Evolutionary conservation across 2,329 filamentous ascomycete genomes (phyloP), one percentile per base, ranked within the genome.

Genomic region (Colletotrichum paranaense): DNA sequence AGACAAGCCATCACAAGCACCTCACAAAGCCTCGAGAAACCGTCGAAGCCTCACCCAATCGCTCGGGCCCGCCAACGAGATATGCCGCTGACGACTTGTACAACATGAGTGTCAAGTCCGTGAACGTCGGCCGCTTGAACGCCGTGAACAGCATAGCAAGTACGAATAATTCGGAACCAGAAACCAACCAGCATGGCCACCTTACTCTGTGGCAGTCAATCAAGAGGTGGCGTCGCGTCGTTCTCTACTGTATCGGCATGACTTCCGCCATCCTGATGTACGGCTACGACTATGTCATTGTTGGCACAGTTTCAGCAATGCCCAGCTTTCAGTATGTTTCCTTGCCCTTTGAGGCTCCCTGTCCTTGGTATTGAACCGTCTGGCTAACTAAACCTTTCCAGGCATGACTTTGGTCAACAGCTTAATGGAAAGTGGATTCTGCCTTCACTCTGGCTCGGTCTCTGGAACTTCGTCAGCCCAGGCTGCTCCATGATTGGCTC

Each of bases 401-500:
- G 78, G 67, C 68, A 56, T n/a, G 80, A 84, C 60, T 85, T 82
- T 66, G 83, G 83, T 56, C 75, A 77, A 24, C 73, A 76, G 2
- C 78, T 80, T 52, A 69, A 80, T 14, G 76, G 75, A n/a, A 67
- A 76, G 35, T 79, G 80, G 53, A 85, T 82, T 52, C 80, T 85
- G 24, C 84, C 85, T 0, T 83, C 84, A 1, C 77, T 82, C 24
- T 87, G 85, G 85, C 78, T 87, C 8, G 82, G 84, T 1, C 78
- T 87, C 16, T 87, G 85, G 85, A 83, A 82, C 56, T 82, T 83
- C 26, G 78, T 82, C 7, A 80, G 80, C 28, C 81, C 83, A 0
- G 75, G 85, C 16, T 84, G 83, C 1, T 79, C 81, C 55, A 80
- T 85, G 64, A 62, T 82, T n/a, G 84, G 84, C 3, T 78, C 84